Evolutionary conservation across 768 basidiomycete species (phyloP).

Genomic region (Rhodotorula babjevae): DNA sequence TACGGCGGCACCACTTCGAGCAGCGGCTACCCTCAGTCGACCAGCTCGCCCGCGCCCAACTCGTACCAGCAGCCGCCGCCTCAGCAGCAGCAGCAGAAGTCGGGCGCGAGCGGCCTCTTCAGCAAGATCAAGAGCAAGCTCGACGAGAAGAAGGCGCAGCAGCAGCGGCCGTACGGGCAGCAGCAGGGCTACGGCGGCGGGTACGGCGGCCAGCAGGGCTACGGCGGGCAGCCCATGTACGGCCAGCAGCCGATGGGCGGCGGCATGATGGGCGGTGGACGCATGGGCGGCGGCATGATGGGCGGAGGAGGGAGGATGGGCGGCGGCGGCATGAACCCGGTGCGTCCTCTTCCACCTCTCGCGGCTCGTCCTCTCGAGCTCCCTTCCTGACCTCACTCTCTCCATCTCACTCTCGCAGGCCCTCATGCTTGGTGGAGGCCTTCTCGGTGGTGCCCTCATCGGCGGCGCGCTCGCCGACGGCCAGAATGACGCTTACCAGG

Average conservation of each 20-base stretch:
- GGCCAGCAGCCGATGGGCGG: neutral
- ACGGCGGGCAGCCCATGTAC: slow-evolving; percentile 14
- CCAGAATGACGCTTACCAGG: slow-evolving; percentile 20
- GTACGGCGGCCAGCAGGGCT: slow-evolving; percentile 16
- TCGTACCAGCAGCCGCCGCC: neutral
- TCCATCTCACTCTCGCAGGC: neutral
- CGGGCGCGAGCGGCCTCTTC: neutral
- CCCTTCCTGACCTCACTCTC: neutral
- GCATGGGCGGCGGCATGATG: no score
- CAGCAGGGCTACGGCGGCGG: slow-evolving; percentile 17
- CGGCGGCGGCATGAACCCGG: slow-evolving; percentile 34
- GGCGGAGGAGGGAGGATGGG: slow-evolving; percentile 1
- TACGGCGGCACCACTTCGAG: neutral
- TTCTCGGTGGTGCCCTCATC: slow-evolving; percentile 6
- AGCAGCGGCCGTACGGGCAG: neutral
- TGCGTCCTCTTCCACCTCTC: neutral
- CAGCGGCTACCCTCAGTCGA: neutral
- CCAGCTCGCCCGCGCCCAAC: neutral
- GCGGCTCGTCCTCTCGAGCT: neutral
- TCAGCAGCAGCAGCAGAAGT: neutral
- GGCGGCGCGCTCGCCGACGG: slow-evolving; percentile 9
- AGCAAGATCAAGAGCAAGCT: slow-evolving; percentile 26
- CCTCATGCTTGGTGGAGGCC: slow-evolving; percentile 29
- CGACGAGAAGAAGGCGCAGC: neutral
- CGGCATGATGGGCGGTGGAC: slow-evolving; percentile 8